Base-by-base conservation (phyloP, 352 stramenopile species). In the Pythium oligandrum region DNA sequence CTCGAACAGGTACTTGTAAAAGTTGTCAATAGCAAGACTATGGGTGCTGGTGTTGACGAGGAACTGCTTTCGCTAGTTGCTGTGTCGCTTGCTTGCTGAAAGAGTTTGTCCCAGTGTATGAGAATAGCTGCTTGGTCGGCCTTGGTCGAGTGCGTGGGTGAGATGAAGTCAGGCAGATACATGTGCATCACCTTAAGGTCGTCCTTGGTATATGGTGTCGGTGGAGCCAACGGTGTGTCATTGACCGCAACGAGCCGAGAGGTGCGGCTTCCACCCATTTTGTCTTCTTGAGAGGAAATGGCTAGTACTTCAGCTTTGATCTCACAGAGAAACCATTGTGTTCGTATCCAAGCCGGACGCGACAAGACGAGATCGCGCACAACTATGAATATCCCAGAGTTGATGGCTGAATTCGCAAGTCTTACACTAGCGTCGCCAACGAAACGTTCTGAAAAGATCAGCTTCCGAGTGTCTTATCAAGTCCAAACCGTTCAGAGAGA, bases 1-100 rank as follows among this genome's bases (percentile, higher is more conserved):
- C 39, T 68, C 61, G 40, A 75, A 78, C 17, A 78, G 43, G 42
- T 65, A 56, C 42, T 66, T 63, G 64, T 78, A 75, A 42, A 78
- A 78, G 33, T 61, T 63, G 48, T 78, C 66, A 36, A 78, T 31
- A 75, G 60, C 44, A 58, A 39, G 30, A 75, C 62, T 51, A 72
- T 72, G 6, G 64, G 51, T 1, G 66, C 62, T 11, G 60, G 61
- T 8, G 53, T 43, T 3, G 17, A 26, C 17, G 17, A 26, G 17
- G 17, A 26, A 26, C 17, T 26, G 0, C 17, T 26, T 26, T 26
- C 17, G 17, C 17, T 26, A 26, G 60, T 45, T 9, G 48, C 53
- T 35, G 4, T 54, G 42, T 10, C 44, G 32, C 9, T 17, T 17
- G 40, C 46, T 40, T 70, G 53, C 31, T 44, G 39, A 31, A 73